These are phyloP conservation scores for Tillandsia leiboldiana DNA, from an alignment of 176 grass and related monocot genomes.

Conservation along the genomic window DNA sequence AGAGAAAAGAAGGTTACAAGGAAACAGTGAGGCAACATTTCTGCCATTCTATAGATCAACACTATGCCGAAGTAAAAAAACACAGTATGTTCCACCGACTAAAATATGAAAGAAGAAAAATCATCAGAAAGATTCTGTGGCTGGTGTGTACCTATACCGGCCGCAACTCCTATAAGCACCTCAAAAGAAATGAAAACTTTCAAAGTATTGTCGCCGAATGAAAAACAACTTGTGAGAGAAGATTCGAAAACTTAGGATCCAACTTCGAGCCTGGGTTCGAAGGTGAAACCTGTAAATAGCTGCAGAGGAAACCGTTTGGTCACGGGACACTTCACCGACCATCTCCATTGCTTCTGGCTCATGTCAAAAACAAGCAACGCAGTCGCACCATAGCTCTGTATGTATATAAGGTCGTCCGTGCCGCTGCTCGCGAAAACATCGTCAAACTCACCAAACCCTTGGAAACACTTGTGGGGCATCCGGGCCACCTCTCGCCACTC, in stretches of 20 bases:
- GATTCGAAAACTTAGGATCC: slow-evolving; percentile 30
- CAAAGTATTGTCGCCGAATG: background rate
- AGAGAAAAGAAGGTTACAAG: background rate
- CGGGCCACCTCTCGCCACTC: slow-evolving; percentile 62
- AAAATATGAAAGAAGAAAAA: background rate
- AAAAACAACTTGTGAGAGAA: background rate
- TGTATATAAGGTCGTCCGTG: slow-evolving; percentile 58
- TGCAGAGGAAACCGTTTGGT: slow-evolving; percentile 85
- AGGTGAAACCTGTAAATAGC: slow-evolving; percentile 91
- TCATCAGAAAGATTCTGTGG: background rate
- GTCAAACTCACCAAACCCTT: slow-evolving; percentile 90
- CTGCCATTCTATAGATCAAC: background rate
- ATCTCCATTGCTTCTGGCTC: slow-evolving; percentile 68
- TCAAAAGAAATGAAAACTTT: background rate
- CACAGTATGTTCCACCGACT: background rate
- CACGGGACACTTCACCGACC: slow-evolving; percentile 72
- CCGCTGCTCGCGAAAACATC: slow-evolving; percentile 88
- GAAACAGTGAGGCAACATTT: background rate
- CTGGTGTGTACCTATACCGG: background rate
- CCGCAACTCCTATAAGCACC: background rate
- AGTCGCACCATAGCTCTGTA: slow-evolving; percentile 87
- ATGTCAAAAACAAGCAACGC: slow-evolving; percentile 74
- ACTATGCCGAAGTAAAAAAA: background rate
- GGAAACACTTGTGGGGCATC: slow-evolving; percentile 94
- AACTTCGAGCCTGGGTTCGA: slow-evolving; percentile 82